phyloP scores from a whole-genome alignment of 345 rosid species.

The Combretum micranthum region DNA sequence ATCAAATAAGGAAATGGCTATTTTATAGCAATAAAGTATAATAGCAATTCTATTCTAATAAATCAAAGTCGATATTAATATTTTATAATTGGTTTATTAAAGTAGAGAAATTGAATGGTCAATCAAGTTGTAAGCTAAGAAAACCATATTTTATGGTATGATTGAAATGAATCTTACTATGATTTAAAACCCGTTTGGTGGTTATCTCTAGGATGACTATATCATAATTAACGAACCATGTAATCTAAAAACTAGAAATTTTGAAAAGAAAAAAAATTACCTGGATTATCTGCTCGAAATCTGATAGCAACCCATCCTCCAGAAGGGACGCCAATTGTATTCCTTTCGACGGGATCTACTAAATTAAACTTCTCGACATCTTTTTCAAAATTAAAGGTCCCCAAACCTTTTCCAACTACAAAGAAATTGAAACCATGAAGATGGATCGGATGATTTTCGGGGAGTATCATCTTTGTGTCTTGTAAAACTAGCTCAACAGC shows the following conservation, averaged over 20 bases:
- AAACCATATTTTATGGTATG: too few species aligned
- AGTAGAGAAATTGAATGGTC: not conserved
- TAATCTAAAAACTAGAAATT: too few species aligned
- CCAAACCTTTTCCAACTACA: slow-evolving; percentile 67
- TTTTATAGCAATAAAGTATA: too few species aligned
- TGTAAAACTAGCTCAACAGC: slow-evolving; percentile 76
- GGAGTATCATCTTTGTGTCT: slow-evolving; percentile 71
- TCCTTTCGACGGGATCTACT: slow-evolving; percentile 89
- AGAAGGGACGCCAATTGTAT: slow-evolving; percentile 75
- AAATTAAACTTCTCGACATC: slow-evolving; percentile 71
- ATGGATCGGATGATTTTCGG: slow-evolving; percentile 84
- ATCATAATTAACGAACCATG: too few species aligned
- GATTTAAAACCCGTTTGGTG: too few species aligned
- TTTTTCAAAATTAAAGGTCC: slow-evolving; percentile 47
- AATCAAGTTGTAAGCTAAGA: too few species aligned
- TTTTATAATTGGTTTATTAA: too few species aligned
- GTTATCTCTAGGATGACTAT: too few species aligned
- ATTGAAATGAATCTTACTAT: too few species aligned
- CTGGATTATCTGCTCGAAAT: slow-evolving; percentile 90
- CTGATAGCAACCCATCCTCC: slow-evolving; percentile 93
- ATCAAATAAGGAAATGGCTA: too few species aligned
- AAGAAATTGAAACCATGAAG: slow-evolving; percentile 91
- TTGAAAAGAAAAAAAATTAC: slow-evolving; percentile 27
- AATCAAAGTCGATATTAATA: too few species aligned
- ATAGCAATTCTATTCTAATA: too few species aligned